Conservation (phyloP, 2,329 filamentous ascomycete genomes). For the Coniella vitis region DNA sequence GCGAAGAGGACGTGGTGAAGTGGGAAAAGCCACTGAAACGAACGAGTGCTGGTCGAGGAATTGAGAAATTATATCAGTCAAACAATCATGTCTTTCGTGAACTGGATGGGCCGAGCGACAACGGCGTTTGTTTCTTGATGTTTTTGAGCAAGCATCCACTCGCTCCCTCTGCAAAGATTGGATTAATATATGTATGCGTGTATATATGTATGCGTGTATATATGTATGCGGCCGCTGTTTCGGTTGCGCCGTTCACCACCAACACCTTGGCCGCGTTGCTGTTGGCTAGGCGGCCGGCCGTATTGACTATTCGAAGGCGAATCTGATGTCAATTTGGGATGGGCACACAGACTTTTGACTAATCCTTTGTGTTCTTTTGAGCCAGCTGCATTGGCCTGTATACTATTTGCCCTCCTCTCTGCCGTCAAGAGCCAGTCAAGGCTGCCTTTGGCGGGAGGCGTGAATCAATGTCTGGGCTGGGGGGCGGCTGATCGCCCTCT, state of each 20-base stretch:
- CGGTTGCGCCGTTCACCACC: too few relatives aligned
- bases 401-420: too few relatives aligned
- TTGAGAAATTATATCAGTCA: too few relatives aligned
- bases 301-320: neutral
- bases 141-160: too few relatives aligned
- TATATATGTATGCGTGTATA: slow-evolving; percentile 3
- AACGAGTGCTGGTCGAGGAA: neutral
- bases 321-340: neutral
- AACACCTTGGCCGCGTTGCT: neutral
- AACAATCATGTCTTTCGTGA: too few relatives aligned
- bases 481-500: neutral
- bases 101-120: too few relatives aligned
- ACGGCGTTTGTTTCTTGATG: too few relatives aligned
- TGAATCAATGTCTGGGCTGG: slow-evolving; percentile 7
- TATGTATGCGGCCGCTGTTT: slow-evolving; percentile 3
- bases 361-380: neutral
- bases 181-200: slow-evolving; percentile 1
- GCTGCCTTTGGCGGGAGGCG: neutral
- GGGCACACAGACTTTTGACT: neutral
- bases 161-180: neutral
- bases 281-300: too few relatives aligned
- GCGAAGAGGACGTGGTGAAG: too few relatives aligned
- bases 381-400: neutral
- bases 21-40: too few relatives aligned
- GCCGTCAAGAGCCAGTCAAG: too few relatives aligned